Base-by-base conservation (phyloP, 768 basidiomycete genomes). In the Auricularia auricula-judae region DNA sequence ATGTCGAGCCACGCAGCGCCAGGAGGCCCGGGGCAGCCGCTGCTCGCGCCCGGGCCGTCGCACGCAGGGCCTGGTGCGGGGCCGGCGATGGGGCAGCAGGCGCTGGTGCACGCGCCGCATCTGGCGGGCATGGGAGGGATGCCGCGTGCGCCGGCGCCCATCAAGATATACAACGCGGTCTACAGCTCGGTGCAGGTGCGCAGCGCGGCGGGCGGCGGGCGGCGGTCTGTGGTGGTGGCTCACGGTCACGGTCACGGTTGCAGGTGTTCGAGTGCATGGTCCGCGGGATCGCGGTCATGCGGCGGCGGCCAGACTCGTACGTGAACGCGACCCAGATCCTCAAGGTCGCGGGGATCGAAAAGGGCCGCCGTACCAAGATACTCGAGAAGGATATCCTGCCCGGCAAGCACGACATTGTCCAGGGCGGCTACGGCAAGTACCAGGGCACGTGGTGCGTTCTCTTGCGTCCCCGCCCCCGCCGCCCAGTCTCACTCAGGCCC, bases 251-350 rank as follows among this genome's bases (percentile, higher is more conserved):
- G 29, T 65, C 63, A 62, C 34, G 65, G 63, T 62, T 66, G 18
- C 74, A 96, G 86, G 95, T 98, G 29, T 96, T 93, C 75, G 95
- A 98, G 76, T 96, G 93, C 72, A 97, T 98, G 93, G 89, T 97
- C 68, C 84, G 96, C 71, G 95, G 95, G 44, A 98, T 98, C 72
- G 96, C 96, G 1, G 96, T 99, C 69, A 99, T 99, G 97, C 86
- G 96, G 62, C 81, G 97, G 72, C 86, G 94, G 71, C 85, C 85
- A 62, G 97, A 98, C 76, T 93, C 92, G 70, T 98, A 84, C 74
- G 91, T 99, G 68, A 99, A 99, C 80, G 97, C 97, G 70, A 98
- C 97, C 2, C 97, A 99, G 75, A 98, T 99, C 67, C 85, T 99
- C 69, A 99, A 99, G 77, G 96, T 99, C 44, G 95, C 96, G 4